Base-by-base conservation (phyloP, 129 eudicot species). In the Heracleum sosnowskyi region DNA sequence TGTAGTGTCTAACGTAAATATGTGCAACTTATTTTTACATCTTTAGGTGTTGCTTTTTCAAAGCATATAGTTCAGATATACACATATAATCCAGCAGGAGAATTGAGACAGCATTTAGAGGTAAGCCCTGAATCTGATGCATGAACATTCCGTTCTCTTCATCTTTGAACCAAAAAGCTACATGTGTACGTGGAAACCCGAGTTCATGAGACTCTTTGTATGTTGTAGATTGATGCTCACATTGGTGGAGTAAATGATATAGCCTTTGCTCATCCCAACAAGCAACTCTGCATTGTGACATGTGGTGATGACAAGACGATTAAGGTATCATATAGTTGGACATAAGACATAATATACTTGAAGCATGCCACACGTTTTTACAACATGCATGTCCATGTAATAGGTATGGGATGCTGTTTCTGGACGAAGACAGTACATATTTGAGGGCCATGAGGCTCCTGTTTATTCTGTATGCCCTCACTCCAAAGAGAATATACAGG, bases 401-500 rank as follows among this genome's bases (percentile, higher is more conserved):
- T 81, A 91, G 97, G 97, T 91, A 22, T 91, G 97, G 97, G 95
- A 93, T 87, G 98, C 96, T 79, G 93, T 87, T 62, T 80, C 89
- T 83, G 98, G 96, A 62, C 83, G 88, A 26, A 87, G 81, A 82
- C 92, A 55, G 76, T 87, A 90, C 47, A 88, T 84, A 20, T 92
- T 92, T 78, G 97, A 90, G 82, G 97, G 97, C 63, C 98, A 93
- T 76, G 97, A 89, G 78, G 98, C 98, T 80, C 92, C 98, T 84
- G 98, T 93, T 10, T 90, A 86, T 85, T 88, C 92, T 60, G 96
- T 92, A 46, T 92, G 96, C 62, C 97, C 97, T 79, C 97, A 87
- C 79, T 85, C 81, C 77, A 91, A 91, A 82, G 97, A 92, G 82
- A 85, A 84, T 73, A 87, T 91, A 78, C 97, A 91, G 88, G 97